Evolutionary conservation across 495 filamentous ascomycete genomes (phyloP).

Genomic region (Xylaria grammica): DNA sequence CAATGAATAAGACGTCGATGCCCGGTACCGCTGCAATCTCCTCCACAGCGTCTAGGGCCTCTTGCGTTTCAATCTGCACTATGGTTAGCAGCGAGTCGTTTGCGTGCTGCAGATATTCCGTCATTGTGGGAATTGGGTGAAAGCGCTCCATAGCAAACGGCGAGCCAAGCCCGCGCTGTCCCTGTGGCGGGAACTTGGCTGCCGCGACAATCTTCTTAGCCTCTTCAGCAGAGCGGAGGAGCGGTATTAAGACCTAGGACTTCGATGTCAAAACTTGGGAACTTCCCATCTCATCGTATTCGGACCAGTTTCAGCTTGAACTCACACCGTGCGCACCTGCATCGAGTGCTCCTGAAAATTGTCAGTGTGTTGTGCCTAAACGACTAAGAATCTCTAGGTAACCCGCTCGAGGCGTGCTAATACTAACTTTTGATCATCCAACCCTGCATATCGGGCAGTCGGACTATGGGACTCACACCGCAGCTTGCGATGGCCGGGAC

Average conservation of each 20-base stretch:
- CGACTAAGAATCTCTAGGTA: background rate
- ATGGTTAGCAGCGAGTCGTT: constrained; percentile 74
- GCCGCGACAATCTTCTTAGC: constrained; percentile 62
- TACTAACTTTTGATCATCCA: constrained; percentile 75
- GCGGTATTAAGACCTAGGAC: constrained; percentile 62
- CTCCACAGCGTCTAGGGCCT: constrained; percentile 71
- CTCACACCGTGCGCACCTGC: constrained; percentile 69
- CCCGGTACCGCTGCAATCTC: constrained; percentile 74
- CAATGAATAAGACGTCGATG: constrained; percentile 77
- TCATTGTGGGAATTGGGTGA: constrained; percentile 53
- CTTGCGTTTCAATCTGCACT: constrained; percentile 82
- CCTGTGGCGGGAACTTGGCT: constrained; percentile 71
- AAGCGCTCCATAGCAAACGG: constrained; percentile 72
- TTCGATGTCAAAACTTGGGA: constrained; percentile 33
- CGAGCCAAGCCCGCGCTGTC: constrained; percentile 68
- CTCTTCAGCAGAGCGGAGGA: constrained; percentile 69
- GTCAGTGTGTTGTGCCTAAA: constrained; percentile 11
- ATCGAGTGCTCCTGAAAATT: constrained; percentile 63
- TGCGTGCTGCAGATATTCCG: constrained; percentile 75
- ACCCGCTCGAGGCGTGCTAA: background rate
- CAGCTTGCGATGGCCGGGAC: constrained; percentile 72
- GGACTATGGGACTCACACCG: constrained; percentile 70
- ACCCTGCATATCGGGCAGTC: constrained; percentile 67
- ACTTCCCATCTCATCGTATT: background rate
- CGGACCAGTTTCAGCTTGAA: background rate